Evolutionary conservation across 2,329 filamentous ascomycete species (phyloP), one percentile per base, ranked within the genome.

Genomic region (Apiospora saccharicola): DNA sequence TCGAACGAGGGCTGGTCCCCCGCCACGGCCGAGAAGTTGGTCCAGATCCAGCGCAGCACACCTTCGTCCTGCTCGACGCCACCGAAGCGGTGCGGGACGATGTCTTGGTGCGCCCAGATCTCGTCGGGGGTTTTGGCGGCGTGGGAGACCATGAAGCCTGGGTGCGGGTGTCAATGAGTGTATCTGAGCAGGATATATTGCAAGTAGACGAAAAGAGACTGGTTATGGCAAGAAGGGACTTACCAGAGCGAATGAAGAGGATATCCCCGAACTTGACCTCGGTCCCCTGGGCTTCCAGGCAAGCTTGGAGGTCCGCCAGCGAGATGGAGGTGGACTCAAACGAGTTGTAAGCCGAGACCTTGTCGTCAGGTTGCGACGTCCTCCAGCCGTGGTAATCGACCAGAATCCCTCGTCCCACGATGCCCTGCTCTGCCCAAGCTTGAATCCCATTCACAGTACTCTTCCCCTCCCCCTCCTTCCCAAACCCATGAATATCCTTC

Each of bases 281-380:
- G 0, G 85, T 87, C 12, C 84, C 85, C 76, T 89, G 86, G 4
- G 82, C 80, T 26, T 79, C 77, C 0, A 86, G 83, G 61, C 86
- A 85, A 5, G 81, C 80, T 70, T 84, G 79, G 1, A 89, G 77
- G 22, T 86, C 83, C 1, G 76, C 74, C 3, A 85, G 75, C 71
- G 74, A 84, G 82, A 81, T 81, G 0, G 24, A 80, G 75, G 43
- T 76, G 0, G 80, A 79, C 24, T 80, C 79, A 75, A 79, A 85
- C 8, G 57, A 64, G 37, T 78, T 73, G 0, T 78, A 69, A 2
- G 74, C 37, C 2, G 74, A 2, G 6, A 69, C 70, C 22, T 74
- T 70, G 0, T 70, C 57, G 2, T 72, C 34, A 7, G 75, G 72
- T 80, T 78, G 77, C 86, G 85, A 74, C 87, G 86, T 76, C 90